These are phyloP conservation scores for Phytophthora multivora DNA, from an alignment of 352 stramenopile species.

Conservation along the genomic window DNA sequence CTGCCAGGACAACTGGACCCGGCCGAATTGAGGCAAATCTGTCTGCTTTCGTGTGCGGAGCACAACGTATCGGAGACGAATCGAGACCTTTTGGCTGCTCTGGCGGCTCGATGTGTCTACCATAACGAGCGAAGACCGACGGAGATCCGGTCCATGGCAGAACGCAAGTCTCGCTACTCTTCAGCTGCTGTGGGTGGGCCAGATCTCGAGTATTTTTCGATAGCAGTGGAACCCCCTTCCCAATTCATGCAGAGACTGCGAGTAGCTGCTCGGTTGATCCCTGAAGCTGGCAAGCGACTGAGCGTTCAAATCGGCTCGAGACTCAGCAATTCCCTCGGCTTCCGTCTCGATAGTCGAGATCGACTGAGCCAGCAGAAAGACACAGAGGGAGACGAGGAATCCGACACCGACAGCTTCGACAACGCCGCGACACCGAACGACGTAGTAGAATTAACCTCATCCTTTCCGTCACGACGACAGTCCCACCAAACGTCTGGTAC, in stretches of 20 bases:
- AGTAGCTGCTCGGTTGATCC: conserved; percentile 17
- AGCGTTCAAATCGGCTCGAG: conserved; percentile 28
- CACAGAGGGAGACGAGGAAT: conserved; percentile 21
- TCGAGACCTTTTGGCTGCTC: conserved; percentile 17
- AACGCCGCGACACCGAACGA: conserved; percentile 10
- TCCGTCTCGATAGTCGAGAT: conserved; percentile 23
- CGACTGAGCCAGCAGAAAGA: conserved; percentile 16
- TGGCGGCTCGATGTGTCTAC: conserved; percentile 38
- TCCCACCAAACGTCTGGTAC: conserved; percentile 11
- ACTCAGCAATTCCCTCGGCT: conserved; percentile 18
- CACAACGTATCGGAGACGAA: conserved; percentile 31
- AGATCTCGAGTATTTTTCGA: conserved; percentile 26
- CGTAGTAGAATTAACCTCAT: conserved; percentile 4
- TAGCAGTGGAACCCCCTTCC: conserved; percentile 3
- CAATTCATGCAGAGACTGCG: conserved; percentile 22
- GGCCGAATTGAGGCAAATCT: conserved; percentile 38
- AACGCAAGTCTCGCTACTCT: conserved; percentile 31
- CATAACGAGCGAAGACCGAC: conserved; percentile 26
- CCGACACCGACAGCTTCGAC: conserved; percentile 32
- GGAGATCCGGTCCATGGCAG: conserved; percentile 18
- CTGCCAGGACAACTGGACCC: conserved; percentile 36
- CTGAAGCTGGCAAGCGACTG: conserved; percentile 27
- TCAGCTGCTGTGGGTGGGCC: conserved; percentile 23
- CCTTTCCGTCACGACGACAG: conserved; percentile 9
- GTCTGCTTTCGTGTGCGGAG: conserved; percentile 33